Conservation (phyloP, 2,329 filamentous ascomycete genomes). For the Penicillium decumbens region DNA sequence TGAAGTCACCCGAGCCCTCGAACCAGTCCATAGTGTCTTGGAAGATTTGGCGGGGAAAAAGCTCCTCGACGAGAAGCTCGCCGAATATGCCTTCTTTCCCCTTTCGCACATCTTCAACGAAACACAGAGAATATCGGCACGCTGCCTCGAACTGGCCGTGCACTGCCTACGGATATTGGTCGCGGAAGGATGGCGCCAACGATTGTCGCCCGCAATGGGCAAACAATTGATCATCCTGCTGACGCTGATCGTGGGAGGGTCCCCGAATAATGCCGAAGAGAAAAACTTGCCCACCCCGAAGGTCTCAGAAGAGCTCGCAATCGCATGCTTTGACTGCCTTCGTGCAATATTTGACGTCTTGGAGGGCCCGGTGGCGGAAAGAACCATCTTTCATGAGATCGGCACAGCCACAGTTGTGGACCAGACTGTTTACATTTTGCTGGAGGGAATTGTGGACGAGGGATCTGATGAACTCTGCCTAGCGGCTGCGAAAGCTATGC, state of each 20-base stretch:
- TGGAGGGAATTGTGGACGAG: constrained; percentile 67
- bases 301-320: constrained; percentile 65
- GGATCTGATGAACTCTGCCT: constrained; percentile 64
- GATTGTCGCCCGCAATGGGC: constrained; percentile 66
- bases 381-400: constrained; percentile 45
- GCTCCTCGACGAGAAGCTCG: constrained; percentile 70
- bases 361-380: constrained; percentile 44
- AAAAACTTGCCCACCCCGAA: constrained; percentile 27
- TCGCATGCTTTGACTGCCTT: constrained; percentile 67
- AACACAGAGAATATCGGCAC: constrained; percentile 66
- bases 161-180: constrained; percentile 71
- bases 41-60: constrained; percentile 39
- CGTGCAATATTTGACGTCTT: constrained; percentile 60
- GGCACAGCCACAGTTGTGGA: constrained; percentile 72
- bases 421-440: constrained; percentile 72
- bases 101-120: constrained; percentile 79
- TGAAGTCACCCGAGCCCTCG: constrained; percentile 48
- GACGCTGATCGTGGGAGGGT: constrained; percentile 72
- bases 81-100: constrained; percentile 93
- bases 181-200: constrained; percentile 69
- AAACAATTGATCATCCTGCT: constrained; percentile 83
- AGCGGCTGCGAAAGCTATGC: constrained; percentile 62
- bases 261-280: constrained; percentile 51
- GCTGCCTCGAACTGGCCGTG: constrained; percentile 66
- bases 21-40: constrained; percentile 40